A percentile compares a stretch with the other conserved stretches of the same genome.
Conservation (phyloP, 116 monocot genomes). For the Papilionanthe hybrid region DNA sequence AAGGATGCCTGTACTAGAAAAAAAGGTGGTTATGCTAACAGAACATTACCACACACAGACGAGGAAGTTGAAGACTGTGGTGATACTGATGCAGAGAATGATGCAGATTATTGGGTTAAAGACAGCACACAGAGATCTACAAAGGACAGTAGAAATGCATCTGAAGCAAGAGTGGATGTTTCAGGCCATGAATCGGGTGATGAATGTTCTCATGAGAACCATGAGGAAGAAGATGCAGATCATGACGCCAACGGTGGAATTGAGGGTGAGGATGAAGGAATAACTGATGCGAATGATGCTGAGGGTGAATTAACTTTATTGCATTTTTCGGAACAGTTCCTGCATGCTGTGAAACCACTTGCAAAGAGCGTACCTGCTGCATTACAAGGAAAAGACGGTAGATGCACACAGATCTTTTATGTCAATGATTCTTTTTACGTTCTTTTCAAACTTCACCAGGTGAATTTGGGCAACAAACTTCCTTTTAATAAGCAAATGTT, state of each 20-base stretch:
- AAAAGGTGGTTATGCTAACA: no score
- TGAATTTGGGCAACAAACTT: constrained; percentile 1
- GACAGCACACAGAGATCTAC: constrained; percentile 84
- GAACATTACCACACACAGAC: constrained; percentile 10
- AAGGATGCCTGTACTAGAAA: no score
- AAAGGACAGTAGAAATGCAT: no score
- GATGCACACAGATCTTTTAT: constrained; percentile 61
- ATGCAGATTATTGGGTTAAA: constrained; percentile 77
- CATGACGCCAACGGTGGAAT: constrained; percentile 81
- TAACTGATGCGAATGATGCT: constrained; percentile 57
- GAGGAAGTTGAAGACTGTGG: constrained; percentile 30
- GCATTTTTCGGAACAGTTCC: constrained; percentile 55
- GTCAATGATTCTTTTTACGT: constrained; percentile 97
- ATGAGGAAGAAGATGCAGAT: constrained; percentile 71
- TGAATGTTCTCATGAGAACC: no score
- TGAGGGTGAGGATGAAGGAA: constrained; percentile 92
- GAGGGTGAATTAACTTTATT: constrained; percentile 57
- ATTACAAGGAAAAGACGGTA: constrained; percentile 51
- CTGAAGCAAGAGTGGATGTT: no score
- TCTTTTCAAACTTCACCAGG: constrained; percentile 94
- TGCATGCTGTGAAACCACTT: constrained; percentile 69
- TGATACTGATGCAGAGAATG: constrained; percentile 38
- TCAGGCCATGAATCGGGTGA: no score
- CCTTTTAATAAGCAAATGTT: not conserved
- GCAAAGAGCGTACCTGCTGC: constrained; percentile 64